Evolutionary conservation across 2,329 filamentous ascomycete species (phyloP).

Genomic region (Colletotrichum zoysiae): DNA sequence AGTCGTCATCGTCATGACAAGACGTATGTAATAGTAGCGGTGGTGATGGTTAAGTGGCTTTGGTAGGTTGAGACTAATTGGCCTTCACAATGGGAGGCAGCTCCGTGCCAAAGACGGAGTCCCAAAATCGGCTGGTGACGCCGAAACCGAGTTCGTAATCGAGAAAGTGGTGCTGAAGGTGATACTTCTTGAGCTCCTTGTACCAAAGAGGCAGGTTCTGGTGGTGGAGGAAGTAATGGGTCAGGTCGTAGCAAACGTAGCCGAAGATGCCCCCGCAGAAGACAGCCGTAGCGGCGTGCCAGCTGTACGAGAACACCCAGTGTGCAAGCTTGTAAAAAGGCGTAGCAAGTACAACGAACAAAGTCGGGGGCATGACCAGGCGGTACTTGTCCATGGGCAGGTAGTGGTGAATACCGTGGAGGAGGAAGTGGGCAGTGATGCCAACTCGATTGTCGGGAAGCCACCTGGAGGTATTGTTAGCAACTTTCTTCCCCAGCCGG

Average conservation of each 20-base stretch:
- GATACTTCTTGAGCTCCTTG: conserved; percentile 94
- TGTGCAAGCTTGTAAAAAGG: conserved; percentile 97
- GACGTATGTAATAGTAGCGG: conserved; percentile 12
- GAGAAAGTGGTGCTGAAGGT: conserved; percentile 96
- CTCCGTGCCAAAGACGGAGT: conserved; percentile 90
- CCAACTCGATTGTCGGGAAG: conserved; percentile 93
- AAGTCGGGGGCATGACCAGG: conserved; percentile 93
- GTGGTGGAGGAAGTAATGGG: conserved; percentile 99
- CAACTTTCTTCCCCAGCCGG: background rate
- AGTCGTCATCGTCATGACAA: conserved; percentile 32
- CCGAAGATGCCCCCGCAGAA: conserved; percentile 95
- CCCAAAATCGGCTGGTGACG: conserved; percentile 97
- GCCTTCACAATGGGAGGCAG: conserved; percentile 62
- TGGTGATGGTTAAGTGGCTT: background rate
- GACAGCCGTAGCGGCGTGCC: conserved; percentile 82
- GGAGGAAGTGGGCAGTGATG: conserved; percentile 89
- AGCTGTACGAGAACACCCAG: conserved; percentile 83
- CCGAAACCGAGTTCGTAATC: conserved; percentile 98
- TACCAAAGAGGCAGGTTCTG: conserved; percentile 91
- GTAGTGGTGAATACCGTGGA: conserved; percentile 98
- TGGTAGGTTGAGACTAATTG: conserved; percentile 44
- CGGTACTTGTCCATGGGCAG: conserved; percentile 99
- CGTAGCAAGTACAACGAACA: conserved; percentile 85
- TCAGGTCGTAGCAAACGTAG: conserved; percentile 96
- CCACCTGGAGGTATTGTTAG: conserved; percentile 67